phyloP scores from a whole-genome alignment of 2,329 filamentous ascomycete species.

The Pyrenophora seminiperda region DNA sequence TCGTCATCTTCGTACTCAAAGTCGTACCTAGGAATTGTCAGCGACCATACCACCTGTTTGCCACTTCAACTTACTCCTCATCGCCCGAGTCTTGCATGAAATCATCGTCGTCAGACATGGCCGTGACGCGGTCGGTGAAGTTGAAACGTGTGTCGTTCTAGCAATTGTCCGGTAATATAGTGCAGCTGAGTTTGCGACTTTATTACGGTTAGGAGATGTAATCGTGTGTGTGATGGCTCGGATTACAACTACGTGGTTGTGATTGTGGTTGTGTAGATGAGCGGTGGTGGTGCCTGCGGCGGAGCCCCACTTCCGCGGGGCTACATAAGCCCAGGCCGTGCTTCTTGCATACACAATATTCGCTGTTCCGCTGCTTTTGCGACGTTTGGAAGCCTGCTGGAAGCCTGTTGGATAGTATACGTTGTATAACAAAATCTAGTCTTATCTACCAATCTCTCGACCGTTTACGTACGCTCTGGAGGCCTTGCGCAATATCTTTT shows the following conservation, averaged over 20 bases:
- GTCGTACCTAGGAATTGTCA: slow-evolving; percentile 70
- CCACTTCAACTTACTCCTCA: slow-evolving; percentile 67
- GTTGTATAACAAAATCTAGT: too few species aligned
- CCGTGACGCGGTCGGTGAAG: slow-evolving; percentile 36
- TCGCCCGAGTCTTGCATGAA: slow-evolving; percentile 93
- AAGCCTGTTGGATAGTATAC: background rate
- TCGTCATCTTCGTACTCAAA: slow-evolving; percentile 98
- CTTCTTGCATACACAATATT: slow-evolving; percentile 6
- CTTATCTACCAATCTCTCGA: too few species aligned
- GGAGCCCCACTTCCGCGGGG: slow-evolving; percentile 17
- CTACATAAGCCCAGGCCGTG: slow-evolving; percentile 6
- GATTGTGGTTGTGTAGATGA: slow-evolving; percentile 16
- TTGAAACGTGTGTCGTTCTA: background rate
- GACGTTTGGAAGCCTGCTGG: background rate
- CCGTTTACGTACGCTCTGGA: too few species aligned
- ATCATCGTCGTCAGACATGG: slow-evolving; percentile 83
- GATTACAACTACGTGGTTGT: slow-evolving; percentile 13
- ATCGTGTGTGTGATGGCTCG: slow-evolving; percentile 3
- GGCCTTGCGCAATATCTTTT: too few species aligned
- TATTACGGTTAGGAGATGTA: background rate
- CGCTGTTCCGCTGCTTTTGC: background rate
- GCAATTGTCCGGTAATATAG: background rate
- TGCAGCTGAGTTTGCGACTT: background rate
- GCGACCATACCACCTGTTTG: background rate
- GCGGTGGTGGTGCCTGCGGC: slow-evolving; percentile 27